phyloP scores from a whole-genome alignment of 1,284 basidiomycete species.

The Malassezia brasiliensis region DNA sequence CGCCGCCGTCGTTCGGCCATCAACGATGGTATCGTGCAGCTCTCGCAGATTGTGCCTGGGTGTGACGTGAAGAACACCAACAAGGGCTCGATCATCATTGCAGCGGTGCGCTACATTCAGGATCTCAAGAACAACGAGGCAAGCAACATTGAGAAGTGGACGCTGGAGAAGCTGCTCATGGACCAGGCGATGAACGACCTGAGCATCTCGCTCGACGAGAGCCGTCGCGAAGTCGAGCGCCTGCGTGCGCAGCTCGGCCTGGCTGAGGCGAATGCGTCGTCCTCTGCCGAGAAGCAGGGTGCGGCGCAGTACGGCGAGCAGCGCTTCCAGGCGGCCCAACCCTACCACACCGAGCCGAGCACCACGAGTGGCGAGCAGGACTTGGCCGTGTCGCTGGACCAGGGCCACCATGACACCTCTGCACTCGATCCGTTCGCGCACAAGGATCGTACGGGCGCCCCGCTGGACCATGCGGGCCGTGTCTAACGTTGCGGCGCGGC shows the following conservation, averaged over 20 bases:
- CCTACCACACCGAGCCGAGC: conserved; percentile 6
- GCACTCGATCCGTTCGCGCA: conserved; percentile 7
- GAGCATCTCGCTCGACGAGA: conserved; percentile 34
- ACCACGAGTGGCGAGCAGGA: conserved; percentile 6
- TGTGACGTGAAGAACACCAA: conserved; percentile 66
- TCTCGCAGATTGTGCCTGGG: conserved; percentile 71
- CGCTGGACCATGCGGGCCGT: conserved; percentile 8
- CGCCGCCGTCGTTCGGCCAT: conserved; percentile 84
- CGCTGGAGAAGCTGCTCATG: conserved; percentile 81
- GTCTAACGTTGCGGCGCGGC: background rate
- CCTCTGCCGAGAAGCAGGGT: background rate
- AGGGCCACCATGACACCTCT: background rate
- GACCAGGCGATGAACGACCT: conserved; percentile 58
- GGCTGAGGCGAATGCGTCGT: conserved; percentile 5
- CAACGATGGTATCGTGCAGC: conserved; percentile 87
- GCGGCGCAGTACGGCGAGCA: conserved; percentile 7
- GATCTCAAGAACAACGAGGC: conserved; percentile 81
- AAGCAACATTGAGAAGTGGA: conserved; percentile 77
- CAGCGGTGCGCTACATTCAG: conserved; percentile 77
- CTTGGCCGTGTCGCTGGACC: conserved; percentile 12
- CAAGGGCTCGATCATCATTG: conserved; percentile 73
- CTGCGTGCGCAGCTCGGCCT: conserved; percentile 29
- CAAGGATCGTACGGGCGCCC: conserved; percentile 1
- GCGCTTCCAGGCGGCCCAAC: conserved; percentile 12
- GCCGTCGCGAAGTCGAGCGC: conserved; percentile 27